Percentiles rank a stretch among this genome's conserved stretches.
phyloP scores from a whole-genome alignment of 2,329 filamentous ascomycete genomes.

The Sporothrix humicola region DNA sequence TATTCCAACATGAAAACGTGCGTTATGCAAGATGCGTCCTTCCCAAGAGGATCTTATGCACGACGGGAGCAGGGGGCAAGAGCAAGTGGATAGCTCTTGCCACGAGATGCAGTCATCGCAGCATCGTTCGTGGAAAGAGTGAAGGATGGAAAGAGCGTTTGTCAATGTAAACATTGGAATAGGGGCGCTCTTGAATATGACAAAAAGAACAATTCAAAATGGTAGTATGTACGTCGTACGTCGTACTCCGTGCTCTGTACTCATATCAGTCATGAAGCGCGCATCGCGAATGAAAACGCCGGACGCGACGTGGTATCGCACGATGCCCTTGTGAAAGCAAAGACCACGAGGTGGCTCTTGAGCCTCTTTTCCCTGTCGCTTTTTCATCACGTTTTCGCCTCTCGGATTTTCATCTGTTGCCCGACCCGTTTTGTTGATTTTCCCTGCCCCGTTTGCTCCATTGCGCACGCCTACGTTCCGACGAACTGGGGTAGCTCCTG shows the following conservation, averaged over 20 bases:
- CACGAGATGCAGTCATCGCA: background rate
- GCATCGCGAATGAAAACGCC: background rate
- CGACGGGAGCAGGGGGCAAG: background rate
- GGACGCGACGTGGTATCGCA: constrained; percentile 13
- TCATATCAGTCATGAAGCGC: background rate
- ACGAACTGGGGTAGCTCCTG: background rate
- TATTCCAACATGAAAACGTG: constrained; percentile 10
- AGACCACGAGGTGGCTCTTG: constrained; percentile 12
- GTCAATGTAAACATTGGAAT: background rate
- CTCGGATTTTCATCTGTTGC: background rate
- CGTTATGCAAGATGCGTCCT: constrained; percentile 17
- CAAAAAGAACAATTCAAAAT: background rate
- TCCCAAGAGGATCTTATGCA: constrained; percentile 15
- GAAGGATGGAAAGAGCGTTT: background rate
- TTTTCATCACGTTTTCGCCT: background rate
- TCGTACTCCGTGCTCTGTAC: no score
- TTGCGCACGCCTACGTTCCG: background rate
- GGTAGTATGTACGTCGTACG: background rate
- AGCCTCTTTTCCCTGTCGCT: background rate
- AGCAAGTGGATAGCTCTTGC: constrained; percentile 10
- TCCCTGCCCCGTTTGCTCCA: background rate
- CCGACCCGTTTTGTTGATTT: background rate
- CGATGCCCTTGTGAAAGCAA: background rate
- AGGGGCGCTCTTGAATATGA: background rate
- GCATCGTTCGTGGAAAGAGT: no score